Conservation (phyloP, 192 early-diverging fungal species). For the Coemansia sp. region DNA sequence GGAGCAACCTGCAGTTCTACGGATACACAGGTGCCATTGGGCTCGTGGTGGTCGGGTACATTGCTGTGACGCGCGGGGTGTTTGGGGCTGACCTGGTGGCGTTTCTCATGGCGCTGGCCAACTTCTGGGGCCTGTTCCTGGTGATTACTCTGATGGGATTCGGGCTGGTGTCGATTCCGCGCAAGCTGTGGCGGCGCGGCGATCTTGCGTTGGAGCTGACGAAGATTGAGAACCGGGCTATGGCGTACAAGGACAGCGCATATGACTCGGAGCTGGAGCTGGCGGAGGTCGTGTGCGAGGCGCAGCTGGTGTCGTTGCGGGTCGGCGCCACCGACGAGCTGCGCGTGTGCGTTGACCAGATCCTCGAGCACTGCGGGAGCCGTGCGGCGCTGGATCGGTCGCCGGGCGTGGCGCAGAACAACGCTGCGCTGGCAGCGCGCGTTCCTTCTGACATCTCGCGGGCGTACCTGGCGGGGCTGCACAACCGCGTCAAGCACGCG, state of each 20-base stretch:
- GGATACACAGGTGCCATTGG: slow-evolving; percentile 69
- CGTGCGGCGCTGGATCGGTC: background rate
- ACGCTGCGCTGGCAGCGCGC: slow-evolving; percentile 24
- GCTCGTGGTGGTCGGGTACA: slow-evolving; percentile 72
- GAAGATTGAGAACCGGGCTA: slow-evolving; percentile 67
- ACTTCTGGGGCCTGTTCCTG: slow-evolving; percentile 91
- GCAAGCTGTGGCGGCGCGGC: slow-evolving; percentile 79
- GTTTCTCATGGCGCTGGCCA: slow-evolving; percentile 89
- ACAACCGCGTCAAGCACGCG: slow-evolving; percentile 73
- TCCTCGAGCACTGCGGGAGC: slow-evolving; percentile 62
- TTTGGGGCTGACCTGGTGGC: slow-evolving; percentile 61
- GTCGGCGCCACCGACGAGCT: slow-evolving; percentile 54
- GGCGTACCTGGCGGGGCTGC: slow-evolving; percentile 67
- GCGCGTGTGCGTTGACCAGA: slow-evolving; percentile 62
- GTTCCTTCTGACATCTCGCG: slow-evolving; percentile 61
- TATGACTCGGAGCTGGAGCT: slow-evolving; percentile 86
- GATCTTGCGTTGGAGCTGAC: slow-evolving; percentile 63
- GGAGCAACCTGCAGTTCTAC: slow-evolving; percentile 85
- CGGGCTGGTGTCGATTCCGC: slow-evolving; percentile 88
- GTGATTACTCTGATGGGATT: slow-evolving; percentile 91
- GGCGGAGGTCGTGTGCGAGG: slow-evolving; percentile 58
- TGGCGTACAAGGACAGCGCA: slow-evolving; percentile 74
- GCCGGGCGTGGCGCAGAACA: background rate
- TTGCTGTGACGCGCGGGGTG: slow-evolving; percentile 61
- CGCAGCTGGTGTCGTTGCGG: slow-evolving; percentile 34